Percentiles rank a stretch among this genome's conserved stretches.
Conservation (phyloP, 495 filamentous ascomycete species). For the Penicillium riverlandense region DNA sequence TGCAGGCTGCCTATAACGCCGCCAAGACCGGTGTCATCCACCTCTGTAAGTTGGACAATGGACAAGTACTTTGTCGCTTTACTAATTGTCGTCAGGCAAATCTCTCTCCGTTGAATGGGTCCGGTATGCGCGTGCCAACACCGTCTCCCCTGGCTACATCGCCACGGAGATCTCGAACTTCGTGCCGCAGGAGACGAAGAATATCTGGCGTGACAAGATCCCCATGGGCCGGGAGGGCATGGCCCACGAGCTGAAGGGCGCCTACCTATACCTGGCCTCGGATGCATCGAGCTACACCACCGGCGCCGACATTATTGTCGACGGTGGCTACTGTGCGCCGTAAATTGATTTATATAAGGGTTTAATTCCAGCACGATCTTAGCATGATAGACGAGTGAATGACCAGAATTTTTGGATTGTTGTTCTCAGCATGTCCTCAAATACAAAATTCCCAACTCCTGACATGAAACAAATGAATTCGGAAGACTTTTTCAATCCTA, state of each 20-base stretch:
- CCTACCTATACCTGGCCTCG: slow-evolving; percentile 79
- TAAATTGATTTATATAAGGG: slow-evolving; percentile 4
- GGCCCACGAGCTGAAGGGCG: slow-evolving; percentile 78
- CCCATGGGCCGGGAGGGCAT: slow-evolving; percentile 59
- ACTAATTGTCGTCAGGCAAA: slow-evolving; percentile 37
- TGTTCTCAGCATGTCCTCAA: too few relatives aligned
- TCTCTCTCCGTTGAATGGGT: slow-evolving; percentile 84
- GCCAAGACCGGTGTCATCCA: slow-evolving; percentile 83
- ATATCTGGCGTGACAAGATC: slow-evolving; percentile 71
- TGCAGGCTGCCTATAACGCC: slow-evolving; percentile 81
- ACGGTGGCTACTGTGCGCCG: slow-evolving; percentile 50
- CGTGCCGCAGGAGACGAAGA: slow-evolving; percentile 61
- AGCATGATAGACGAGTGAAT: not conserved
- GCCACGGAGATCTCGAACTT: slow-evolving; percentile 76
- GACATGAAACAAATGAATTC: too few relatives aligned
- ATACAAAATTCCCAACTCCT: too few relatives aligned
- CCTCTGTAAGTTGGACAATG: slow-evolving; percentile 48
- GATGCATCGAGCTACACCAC: slow-evolving; percentile 82
- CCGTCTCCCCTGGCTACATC: slow-evolving; percentile 82
- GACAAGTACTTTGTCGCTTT: not conserved
- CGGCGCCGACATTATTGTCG: slow-evolving; percentile 64
- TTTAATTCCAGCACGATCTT: not conserved
- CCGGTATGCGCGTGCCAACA: slow-evolving; percentile 76
- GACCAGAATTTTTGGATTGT: not conserved
- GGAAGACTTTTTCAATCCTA: too few relatives aligned